These are phyloP conservation scores for Hexamita inflata DNA, from an alignment of 208 protist species.

Conservation along the genomic window DNA sequence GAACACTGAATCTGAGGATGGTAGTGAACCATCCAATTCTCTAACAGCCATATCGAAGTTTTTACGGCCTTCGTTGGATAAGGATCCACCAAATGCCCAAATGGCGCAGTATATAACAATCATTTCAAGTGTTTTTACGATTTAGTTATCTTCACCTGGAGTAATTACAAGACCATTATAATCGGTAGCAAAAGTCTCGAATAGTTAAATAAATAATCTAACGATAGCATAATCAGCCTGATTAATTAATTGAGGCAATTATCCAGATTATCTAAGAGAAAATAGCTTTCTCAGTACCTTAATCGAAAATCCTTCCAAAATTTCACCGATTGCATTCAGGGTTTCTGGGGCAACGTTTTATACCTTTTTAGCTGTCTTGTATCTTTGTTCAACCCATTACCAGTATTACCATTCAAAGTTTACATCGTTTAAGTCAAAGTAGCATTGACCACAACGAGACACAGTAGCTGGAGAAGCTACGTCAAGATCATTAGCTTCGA, in stretches of 20 bases:
- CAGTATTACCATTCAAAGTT: constrained; percentile 67
- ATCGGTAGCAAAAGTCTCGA: constrained; percentile 70
- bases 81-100: constrained; percentile 35
- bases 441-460: constrained; percentile 89
- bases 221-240: constrained; percentile 65
- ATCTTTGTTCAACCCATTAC: constrained; percentile 77
- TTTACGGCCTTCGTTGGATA: background rate
- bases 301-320: constrained; percentile 62
- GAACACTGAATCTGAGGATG: constrained; percentile 79
- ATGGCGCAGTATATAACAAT: constrained; percentile 29
- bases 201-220: constrained; percentile 72
- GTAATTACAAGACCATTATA: constrained; percentile 49
- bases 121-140: constrained; percentile 21
- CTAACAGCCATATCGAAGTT: constrained; percentile 65
- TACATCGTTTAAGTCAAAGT: constrained; percentile 74
- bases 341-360: background rate
- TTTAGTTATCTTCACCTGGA: constrained; percentile 4
- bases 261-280: constrained; percentile 54
- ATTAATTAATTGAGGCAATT: constrained; percentile 69
- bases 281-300: constrained; percentile 56
- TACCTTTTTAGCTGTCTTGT: no score
- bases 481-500: constrained; percentile 88
- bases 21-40: constrained; percentile 77
- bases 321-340: background rate
- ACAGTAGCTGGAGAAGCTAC: constrained; percentile 92